Evolutionary conservation across 2,329 filamentous ascomycete genomes (phyloP).

Genomic region (Zarea fungicola): DNA sequence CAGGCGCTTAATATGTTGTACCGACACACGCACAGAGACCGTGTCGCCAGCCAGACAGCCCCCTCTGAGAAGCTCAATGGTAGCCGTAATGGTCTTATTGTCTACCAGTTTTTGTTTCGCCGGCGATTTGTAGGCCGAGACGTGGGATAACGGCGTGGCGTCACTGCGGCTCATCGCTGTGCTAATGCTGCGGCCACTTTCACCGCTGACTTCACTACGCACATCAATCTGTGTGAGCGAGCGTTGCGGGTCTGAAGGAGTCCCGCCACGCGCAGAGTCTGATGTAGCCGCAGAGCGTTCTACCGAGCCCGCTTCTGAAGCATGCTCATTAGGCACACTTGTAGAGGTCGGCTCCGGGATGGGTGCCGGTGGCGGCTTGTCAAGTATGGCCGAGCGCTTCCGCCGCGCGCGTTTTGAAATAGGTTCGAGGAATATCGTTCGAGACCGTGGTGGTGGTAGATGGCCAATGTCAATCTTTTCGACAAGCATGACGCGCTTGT

Average conservation of each 20-base stretch:
- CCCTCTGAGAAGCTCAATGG: constrained; percentile 73
- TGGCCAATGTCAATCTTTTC: constrained; percentile 82
- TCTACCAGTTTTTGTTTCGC: constrained; percentile 43
- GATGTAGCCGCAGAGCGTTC: constrained; percentile 37
- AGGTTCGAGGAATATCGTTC: constrained; percentile 82
- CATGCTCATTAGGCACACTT: constrained; percentile 23
- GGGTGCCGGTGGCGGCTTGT: constrained; percentile 31
- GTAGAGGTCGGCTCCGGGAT: constrained; percentile 31
- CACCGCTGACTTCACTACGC: constrained; percentile 65
- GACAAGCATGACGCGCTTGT: constrained; percentile 71
- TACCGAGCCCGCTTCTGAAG: constrained; percentile 31
- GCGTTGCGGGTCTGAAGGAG: constrained; percentile 31
- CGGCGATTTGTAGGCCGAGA: constrained; percentile 24
- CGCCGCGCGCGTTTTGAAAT: constrained; percentile 66
- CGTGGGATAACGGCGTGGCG: constrained; percentile 30
- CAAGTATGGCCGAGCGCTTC: constrained; percentile 48
- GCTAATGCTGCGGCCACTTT: constrained; percentile 63
- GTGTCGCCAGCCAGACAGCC: constrained; percentile 83
- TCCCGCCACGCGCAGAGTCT: constrained; percentile 34
- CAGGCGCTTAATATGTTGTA: constrained; percentile 84
- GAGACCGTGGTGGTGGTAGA: constrained; percentile 67
- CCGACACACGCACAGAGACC: constrained; percentile 70
- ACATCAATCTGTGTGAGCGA: constrained; percentile 44
- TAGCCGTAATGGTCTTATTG: constrained; percentile 79
- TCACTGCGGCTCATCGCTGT: constrained; percentile 53